Base-by-base conservation (phyloP, 2,329 filamentous ascomycete species). In the Colletotrichum musae region DNA sequence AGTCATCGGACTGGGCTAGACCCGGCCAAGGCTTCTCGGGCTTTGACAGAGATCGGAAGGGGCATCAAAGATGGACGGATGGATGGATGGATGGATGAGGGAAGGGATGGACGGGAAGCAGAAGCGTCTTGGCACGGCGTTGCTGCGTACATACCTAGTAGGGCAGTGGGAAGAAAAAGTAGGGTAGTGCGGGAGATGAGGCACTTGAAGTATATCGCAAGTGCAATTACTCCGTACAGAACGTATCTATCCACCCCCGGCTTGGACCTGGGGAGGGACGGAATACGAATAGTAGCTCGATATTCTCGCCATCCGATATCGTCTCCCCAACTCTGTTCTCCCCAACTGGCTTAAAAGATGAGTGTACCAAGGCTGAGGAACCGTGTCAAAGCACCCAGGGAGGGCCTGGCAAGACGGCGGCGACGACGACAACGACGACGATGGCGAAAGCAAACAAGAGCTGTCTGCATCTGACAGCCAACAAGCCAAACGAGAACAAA, bases 231-330 rank as follows among this genome's bases (percentile, higher is more conserved):
- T 18, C 18, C 18, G 18, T 18, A n/a, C 18, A n/a, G 7, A 15
- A 24, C 5, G 26, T 32, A 26, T 39, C 18, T 50, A 10, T 36
- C 32, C 32, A 36, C 15, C 28, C 58, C 45, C 45, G 47, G 41
- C 18, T 18, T 21, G 50, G 6, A n/a, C 13, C 13, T 43, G 16
- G 41, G 41, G 18, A 18, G 7, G 47, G 53, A 28, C 28, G 21
- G 13, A 52, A 13, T 32, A 64, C 45, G 28, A 43, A 54, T 52
- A 28, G 41, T 51, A 18, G 65, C 39, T 43, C 60, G 47, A 32
- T n/a, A 24, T 36, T 41, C n/a, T 65, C 53, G 41, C 65, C 61
- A 58, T 68, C 65, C 54, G 61, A 68, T 68, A 68, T 59, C 50
- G 24, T 47, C 13, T 47, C 32, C 12, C 18, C 45, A 64, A 64